phyloP scores from a whole-genome alignment of 441 rosid species.

The Arabidopsis lyrata region DNA sequence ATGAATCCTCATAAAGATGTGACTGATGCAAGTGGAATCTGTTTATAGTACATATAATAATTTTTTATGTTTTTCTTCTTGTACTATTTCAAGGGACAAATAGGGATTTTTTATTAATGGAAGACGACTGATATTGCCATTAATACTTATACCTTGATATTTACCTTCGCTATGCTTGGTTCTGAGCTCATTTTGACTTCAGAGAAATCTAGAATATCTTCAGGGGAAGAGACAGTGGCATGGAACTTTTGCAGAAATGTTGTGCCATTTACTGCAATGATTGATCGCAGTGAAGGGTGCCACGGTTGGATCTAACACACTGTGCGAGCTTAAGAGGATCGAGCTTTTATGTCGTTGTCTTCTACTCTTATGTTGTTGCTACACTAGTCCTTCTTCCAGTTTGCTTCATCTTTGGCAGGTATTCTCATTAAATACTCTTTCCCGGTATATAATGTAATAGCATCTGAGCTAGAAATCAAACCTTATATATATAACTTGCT shows the following conservation, averaged over 20 bases:
- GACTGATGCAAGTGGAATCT: constrained; percentile 26
- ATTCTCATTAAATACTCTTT: too few species aligned
- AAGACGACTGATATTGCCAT: background rate
- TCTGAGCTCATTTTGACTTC: background rate
- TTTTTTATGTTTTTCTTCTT: background rate
- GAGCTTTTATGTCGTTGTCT: constrained; percentile 20
- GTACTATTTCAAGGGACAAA: background rate
- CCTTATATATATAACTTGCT: background rate
- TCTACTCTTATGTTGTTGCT: constrained; percentile 25
- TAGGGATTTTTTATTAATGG: background rate
- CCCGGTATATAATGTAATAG: too few species aligned
- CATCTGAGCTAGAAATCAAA: constrained; percentile 30
- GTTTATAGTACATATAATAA: background rate
- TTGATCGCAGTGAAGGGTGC: constrained; percentile 21
- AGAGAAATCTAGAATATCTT: too few species aligned
- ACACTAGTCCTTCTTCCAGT: constrained; percentile 23
- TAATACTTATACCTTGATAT: too few species aligned
- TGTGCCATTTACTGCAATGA: constrained; percentile 35
- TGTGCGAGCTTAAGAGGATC: constrained; percentile 18
- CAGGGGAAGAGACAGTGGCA: constrained; percentile 25
- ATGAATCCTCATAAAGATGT: constrained; percentile 21
- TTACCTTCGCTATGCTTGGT: background rate
- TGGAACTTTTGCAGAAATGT: constrained; percentile 28
- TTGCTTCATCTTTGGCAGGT: constrained; percentile 27
- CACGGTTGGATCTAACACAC: constrained; percentile 18